These are phyloP conservation scores for Botrytis squamosa DNA, from an alignment of 2,329 filamentous ascomycete genomes.

Conservation along the genomic window DNA sequence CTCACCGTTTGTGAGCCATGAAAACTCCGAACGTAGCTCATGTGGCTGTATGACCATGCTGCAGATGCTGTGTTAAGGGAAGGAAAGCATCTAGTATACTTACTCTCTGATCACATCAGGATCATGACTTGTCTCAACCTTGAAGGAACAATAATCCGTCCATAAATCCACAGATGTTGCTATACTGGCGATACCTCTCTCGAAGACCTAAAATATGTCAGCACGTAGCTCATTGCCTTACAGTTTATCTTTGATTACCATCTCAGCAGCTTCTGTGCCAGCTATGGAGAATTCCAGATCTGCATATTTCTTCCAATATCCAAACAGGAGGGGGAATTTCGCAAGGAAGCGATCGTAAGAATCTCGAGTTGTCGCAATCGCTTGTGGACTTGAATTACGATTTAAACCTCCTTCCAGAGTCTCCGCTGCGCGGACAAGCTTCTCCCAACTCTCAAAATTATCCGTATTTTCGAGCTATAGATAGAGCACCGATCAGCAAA, in stretches of 20 bases:
- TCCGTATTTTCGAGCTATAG: slow-evolving; percentile 62
- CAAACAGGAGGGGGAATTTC: slow-evolving; percentile 93
- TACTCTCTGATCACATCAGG: slow-evolving; percentile 98
- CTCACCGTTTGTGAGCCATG: slow-evolving; percentile 63
- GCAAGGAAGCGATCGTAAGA: slow-evolving; percentile 90
- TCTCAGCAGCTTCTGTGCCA: slow-evolving; percentile 93
- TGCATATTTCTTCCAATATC: slow-evolving; percentile 99
- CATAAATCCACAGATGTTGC: slow-evolving; percentile 93
- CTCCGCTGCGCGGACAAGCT: slow-evolving; percentile 79
- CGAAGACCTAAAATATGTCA: slow-evolving; percentile 69
- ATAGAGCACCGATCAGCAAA: slow-evolving; percentile 24
- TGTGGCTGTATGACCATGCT: slow-evolving; percentile 38
- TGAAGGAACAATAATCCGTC: slow-evolving; percentile 97
- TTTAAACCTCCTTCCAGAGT: slow-evolving; percentile 88
- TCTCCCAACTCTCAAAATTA: slow-evolving; percentile 94
- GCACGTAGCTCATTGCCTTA: slow-evolving; percentile 20
- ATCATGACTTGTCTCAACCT: slow-evolving; percentile 95
- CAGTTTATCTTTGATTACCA: slow-evolving; percentile 56
- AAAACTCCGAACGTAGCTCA: slow-evolving; percentile 39
- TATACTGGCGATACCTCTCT: slow-evolving; percentile 90
- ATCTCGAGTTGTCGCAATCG: slow-evolving; percentile 81
- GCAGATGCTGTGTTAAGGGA: slow-evolving; percentile 58
- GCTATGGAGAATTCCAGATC: slow-evolving; percentile 96
- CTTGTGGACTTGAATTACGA: slow-evolving; percentile 92
- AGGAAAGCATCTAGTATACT: slow-evolving; percentile 72